Evolutionary conservation across 1,284 basidiomycete species (phyloP).

Genomic region (Tausonia pullulans): DNA sequence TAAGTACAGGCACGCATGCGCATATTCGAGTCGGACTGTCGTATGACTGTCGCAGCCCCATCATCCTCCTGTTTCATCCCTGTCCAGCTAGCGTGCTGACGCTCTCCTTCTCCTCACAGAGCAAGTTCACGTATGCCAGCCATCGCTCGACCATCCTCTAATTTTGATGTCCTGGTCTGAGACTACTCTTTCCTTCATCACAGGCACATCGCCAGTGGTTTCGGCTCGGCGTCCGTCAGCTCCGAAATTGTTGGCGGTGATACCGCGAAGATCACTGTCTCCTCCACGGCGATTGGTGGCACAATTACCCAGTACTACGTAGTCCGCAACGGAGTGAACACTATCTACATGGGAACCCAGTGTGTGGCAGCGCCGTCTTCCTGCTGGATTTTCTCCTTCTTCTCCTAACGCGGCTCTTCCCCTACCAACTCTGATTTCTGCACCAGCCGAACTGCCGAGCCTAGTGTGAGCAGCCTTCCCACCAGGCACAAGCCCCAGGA

Average conservation of each 20-base stretch:
- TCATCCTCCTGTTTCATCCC: neutral
- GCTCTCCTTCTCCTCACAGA: neutral
- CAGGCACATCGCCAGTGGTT: slow-evolving; percentile 35
- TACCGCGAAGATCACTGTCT: slow-evolving; percentile 25
- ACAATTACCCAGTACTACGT: slow-evolving; percentile 28
- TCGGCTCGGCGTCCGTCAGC: slow-evolving; percentile 40
- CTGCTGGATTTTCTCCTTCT: too few species aligned
- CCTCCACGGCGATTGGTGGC: neutral
- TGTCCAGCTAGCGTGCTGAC: neutral
- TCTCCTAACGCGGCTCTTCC: too few species aligned
- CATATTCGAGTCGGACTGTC: too few species aligned
- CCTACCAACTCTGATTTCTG: too few species aligned
- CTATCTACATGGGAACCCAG: slow-evolving; percentile 26
- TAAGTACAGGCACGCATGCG: neutral
- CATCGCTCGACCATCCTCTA: too few species aligned
- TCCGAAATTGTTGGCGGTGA: slow-evolving; percentile 37
- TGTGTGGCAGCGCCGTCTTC: too few species aligned
- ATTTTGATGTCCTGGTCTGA: neutral
- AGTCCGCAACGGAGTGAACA: slow-evolving; percentile 30
- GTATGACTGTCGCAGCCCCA: neutral
- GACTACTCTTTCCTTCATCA: neutral
- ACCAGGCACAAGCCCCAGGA: too few species aligned
- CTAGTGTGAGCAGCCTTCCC: slow-evolving; percentile 17
- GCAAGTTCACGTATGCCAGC: slow-evolving; percentile 19
- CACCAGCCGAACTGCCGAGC: slow-evolving; percentile 28